These are phyloP conservation scores for Hylodesmum podocarpum DNA, from an alignment of 306 rosid species.

Conservation along the genomic window DNA sequence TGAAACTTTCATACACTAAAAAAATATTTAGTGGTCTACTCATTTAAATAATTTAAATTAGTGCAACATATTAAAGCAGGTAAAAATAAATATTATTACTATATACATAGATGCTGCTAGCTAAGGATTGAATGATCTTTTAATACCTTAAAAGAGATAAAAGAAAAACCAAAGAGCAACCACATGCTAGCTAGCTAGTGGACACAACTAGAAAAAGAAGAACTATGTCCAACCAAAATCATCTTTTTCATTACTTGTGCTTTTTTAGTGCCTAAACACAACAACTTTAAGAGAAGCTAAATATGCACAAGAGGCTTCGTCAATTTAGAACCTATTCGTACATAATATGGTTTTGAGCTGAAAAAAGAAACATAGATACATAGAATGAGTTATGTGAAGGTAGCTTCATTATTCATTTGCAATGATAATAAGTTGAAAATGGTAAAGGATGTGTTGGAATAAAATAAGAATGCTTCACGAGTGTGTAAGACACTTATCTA, in stretches of 20 bases:
- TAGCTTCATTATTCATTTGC: slow-evolving; percentile 5
- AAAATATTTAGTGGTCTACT: no score
- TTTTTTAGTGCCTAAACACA: slow-evolving; percentile 31
- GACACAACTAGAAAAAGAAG: background rate
- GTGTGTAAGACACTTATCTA: slow-evolving; percentile 41
- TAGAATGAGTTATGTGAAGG: background rate
- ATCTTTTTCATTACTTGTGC: slow-evolving; percentile 13
- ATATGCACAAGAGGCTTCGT: slow-evolving; percentile 12
- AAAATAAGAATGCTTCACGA: slow-evolving; percentile 45
- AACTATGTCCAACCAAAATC: background rate
- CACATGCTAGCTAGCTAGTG: background rate
- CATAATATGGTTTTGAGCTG: background rate
- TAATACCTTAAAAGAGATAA: slow-evolving; percentile 1
- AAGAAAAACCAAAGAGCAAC: background rate
- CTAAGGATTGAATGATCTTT: slow-evolving; percentile 25
- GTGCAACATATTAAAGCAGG: no score
- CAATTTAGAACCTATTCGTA: background rate
- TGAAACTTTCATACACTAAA: no score
- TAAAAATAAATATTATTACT: background rate
- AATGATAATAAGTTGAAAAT: background rate
- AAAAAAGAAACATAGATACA: background rate
- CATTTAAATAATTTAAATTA: no score
- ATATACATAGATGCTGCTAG: slow-evolving; percentile 7
- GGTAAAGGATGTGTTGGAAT: background rate
- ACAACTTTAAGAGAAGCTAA: background rate